Evolutionary conservation across 2,329 filamentous ascomycete genomes (phyloP), one percentile per base, ranked within the genome.

Genomic region (Trichoderma sp.): DNA sequence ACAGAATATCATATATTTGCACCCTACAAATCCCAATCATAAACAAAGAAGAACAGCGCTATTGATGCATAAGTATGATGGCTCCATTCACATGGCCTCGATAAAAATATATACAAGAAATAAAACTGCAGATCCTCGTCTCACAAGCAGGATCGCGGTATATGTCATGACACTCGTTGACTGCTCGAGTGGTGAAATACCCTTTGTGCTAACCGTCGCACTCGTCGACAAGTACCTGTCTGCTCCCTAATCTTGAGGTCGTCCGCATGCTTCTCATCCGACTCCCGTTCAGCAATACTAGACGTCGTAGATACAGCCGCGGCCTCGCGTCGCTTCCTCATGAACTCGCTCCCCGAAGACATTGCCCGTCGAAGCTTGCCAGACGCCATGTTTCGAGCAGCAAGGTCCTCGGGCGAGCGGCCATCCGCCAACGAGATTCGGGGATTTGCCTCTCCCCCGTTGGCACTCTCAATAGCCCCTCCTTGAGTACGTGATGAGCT

Each of bases 151-250:
- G 42, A 22, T 27, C 29, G 25, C 15, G 22, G 27, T 29, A 32
- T 56, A 22, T 45, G 29, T n/a, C 61, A 68, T 56, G 63, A 61
- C 22, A 68, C 63, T n/a, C 57, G 29, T 25, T 64, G 64, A 25
- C 32, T 67, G 32, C 54, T 35, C 15, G 68, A 59, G 53, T 67
- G 72, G 39, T 74, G 74, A 68, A 76, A 76, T 37, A 76, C 71
- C 29, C 69, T 75, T 29, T 76, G 74, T 48, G 74, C 72, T 42
- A 76, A 70, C 48, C 72, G 70, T 52, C 72, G 72, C 52, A 76
- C 68, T 52, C 74, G 75, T 19, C 74, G 73, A 68, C 74, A 72
- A 53, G 74, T 72, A 9, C 71, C 67, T 19, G 70, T 64, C 27
- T 68, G 63, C n/a, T 71, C 69, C 50, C 58, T 35, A 19, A 65